phyloP scores from a whole-genome alignment of 176 grass and related monocot species.

The Zoysia japonica region DNA sequence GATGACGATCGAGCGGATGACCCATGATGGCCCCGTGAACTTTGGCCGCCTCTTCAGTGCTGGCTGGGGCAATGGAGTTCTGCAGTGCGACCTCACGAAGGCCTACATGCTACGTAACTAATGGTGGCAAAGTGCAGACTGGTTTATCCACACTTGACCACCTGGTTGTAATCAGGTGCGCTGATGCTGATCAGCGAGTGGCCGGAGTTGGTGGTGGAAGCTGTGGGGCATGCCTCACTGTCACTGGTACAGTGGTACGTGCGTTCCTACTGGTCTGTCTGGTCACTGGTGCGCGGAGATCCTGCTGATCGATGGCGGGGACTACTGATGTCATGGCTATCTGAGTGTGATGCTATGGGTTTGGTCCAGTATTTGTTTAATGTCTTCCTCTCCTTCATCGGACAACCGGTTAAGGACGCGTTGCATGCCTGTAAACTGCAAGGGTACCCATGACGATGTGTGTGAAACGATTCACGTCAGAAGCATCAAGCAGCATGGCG shows the following conservation, averaged over 20 bases:
- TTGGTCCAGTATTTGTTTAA: background rate
- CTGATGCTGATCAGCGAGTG: background rate
- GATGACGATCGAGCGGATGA: background rate
- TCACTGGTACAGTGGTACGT: background rate
- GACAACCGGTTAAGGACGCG: too few relatives aligned
- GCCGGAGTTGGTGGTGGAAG: constrained; percentile 8
- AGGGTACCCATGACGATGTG: too few relatives aligned
- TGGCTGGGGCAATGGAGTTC: too few relatives aligned
- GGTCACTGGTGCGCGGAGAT: background rate
- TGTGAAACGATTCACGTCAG: background rate
- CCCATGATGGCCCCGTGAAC: background rate
- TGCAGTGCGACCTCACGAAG: background rate
- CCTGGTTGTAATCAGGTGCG: background rate
- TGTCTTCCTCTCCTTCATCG: background rate
- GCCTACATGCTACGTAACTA: too few relatives aligned
- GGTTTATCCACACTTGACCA: constrained; percentile 1
- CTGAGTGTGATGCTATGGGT: background rate
- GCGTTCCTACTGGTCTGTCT: constrained; percentile 3
- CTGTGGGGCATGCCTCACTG: background rate
- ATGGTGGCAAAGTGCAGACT: background rate
- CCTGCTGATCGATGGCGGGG: background rate
- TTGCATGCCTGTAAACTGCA: too few relatives aligned
- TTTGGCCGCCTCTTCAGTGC: background rate
- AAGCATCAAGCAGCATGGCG: background rate
- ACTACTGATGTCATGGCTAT: background rate